A percentile compares a stretch with the other conserved stretches of the same genome.
Evolutionary conservation across 2,329 filamentous ascomycete genomes (phyloP).

Genomic region (Nigrospora oryzae): DNA sequence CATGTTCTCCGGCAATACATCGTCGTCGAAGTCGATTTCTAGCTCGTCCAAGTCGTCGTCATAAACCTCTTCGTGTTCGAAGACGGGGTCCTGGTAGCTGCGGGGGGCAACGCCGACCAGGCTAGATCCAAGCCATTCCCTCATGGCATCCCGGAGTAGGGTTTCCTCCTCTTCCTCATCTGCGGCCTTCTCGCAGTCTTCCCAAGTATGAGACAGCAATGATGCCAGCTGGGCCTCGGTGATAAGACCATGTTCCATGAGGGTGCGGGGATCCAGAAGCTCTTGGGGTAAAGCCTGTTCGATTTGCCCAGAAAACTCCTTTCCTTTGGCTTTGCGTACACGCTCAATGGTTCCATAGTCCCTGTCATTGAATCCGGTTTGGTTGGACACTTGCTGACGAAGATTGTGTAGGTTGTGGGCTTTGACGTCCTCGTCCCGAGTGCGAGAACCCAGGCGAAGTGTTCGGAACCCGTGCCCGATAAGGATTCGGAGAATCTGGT

Average conservation of each 20-base stretch:
- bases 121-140: slow-evolving; percentile 48
- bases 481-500: slow-evolving; percentile 66
- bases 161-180: slow-evolving; percentile 18
- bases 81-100: slow-evolving; percentile 14
- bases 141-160: slow-evolving; percentile 27
- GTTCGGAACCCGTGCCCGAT: slow-evolving; percentile 38
- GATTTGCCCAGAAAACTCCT: slow-evolving; percentile 30
- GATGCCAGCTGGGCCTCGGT: slow-evolving; percentile 55
- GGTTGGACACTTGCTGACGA: slow-evolving; percentile 20
- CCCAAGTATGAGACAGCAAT: slow-evolving; percentile 25
- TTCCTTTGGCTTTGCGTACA: slow-evolving; percentile 16
- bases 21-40: slow-evolving; percentile 36
- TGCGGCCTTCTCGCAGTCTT: slow-evolving; percentile 16
- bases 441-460: slow-evolving; percentile 56
- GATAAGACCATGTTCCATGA: slow-evolving; percentile 50
- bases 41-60: slow-evolving; percentile 49
- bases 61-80: slow-evolving; percentile 24
- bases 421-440: slow-evolving; percentile 56
- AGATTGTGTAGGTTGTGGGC: slow-evolving; percentile 59
- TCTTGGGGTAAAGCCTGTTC: slow-evolving; percentile 27
- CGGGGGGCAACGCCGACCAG: slow-evolving; percentile 23
- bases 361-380: slow-evolving; percentile 6
- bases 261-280: slow-evolving; percentile 43
- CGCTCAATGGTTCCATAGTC: slow-evolving; percentile 17
- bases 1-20: slow-evolving; percentile 16